Evolutionary conservation across 2,329 filamentous ascomycete genomes (phyloP).

Genomic region (Emergomyces orientalis): DNA sequence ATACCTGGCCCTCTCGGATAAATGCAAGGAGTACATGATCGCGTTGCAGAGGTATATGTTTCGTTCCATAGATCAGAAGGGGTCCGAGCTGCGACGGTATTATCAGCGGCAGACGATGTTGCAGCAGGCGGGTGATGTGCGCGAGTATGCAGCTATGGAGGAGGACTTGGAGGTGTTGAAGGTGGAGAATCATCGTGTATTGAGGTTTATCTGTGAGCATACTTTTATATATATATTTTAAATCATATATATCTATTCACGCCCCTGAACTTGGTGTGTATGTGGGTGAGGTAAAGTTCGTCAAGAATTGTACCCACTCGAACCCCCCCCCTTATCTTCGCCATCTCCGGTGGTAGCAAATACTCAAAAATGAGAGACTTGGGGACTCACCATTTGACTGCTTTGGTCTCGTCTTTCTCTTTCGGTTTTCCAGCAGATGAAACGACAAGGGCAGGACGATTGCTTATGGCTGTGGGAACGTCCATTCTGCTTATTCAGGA

Average conservation of each 20-base stretch:
- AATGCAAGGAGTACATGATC: conserved; percentile 1
- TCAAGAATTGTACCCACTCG: not conserved
- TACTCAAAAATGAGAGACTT: not conserved
- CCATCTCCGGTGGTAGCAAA: not conserved
- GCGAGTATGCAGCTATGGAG: not conserved
- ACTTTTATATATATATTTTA: not conserved
- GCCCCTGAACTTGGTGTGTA: no score
- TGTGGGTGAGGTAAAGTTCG: no score
- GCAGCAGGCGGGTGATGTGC: not conserved
- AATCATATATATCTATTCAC: not conserved
- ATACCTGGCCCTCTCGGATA: not conserved
- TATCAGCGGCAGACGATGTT: not conserved
- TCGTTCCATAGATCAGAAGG: not conserved
- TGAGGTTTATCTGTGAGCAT: not conserved
- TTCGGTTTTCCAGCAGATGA: not conserved
- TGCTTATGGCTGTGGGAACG: not conserved
- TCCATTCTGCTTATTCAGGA: not conserved
- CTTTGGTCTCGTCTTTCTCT: not conserved
- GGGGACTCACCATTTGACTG: not conserved
- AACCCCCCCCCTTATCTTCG: not conserved
- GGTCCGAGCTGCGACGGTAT: not conserved
- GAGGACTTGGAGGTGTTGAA: not conserved
- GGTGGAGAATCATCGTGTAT: not conserved
- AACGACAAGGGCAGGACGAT: not conserved
- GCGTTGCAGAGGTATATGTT: conserved; percentile 1